phyloP scores from a whole-genome alignment of 108 stramenopile species.

The Cylindrotheca fusiformis region DNA sequence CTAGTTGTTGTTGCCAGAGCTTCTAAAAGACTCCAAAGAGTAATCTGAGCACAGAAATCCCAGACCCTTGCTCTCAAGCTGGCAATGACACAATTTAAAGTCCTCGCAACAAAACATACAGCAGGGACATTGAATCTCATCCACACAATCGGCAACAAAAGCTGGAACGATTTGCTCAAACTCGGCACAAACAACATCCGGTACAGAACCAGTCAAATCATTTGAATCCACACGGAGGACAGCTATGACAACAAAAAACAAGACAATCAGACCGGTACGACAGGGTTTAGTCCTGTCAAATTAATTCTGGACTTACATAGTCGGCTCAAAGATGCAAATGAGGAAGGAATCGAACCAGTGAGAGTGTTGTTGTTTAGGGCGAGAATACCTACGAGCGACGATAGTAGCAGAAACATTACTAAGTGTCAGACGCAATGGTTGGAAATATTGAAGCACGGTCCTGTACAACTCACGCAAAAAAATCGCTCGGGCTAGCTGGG shows the following conservation, averaged over 20 bases:
- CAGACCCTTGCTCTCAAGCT: constrained; percentile 14
- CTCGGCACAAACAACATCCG: constrained; percentile 12
- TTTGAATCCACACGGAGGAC: constrained; percentile 26
- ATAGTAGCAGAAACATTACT: too few species aligned
- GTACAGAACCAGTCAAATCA: constrained; percentile 16
- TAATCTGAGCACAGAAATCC: constrained; percentile 24
- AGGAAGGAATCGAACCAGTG: constrained; percentile 25
- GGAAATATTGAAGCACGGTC: too few species aligned
- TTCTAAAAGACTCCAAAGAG: too few species aligned
- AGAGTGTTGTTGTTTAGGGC: constrained; percentile 17
- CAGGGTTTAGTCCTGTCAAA: too few species aligned
- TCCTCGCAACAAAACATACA: constrained; percentile 35
- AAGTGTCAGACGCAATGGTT: too few species aligned
- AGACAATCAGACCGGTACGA: not conserved
- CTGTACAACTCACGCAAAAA: constrained; percentile 4
- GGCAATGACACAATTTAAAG: constrained; percentile 16
- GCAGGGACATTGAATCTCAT: constrained; percentile 26
- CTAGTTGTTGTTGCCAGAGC: too few species aligned
- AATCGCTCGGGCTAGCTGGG: constrained; percentile 27
- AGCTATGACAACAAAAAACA: not conserved
- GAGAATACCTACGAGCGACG: too few species aligned
- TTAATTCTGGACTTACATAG: constrained; percentile 11
- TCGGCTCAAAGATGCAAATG: constrained; percentile 4
- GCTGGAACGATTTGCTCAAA: constrained; percentile 12
- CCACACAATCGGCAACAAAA: constrained; percentile 20